Percentiles rank a stretch among this genome's conserved stretches.
These are phyloP conservation scores for Eucalyptus sideroxylon DNA, from an alignment of 345 rosid species.

Conservation along the genomic window DNA sequence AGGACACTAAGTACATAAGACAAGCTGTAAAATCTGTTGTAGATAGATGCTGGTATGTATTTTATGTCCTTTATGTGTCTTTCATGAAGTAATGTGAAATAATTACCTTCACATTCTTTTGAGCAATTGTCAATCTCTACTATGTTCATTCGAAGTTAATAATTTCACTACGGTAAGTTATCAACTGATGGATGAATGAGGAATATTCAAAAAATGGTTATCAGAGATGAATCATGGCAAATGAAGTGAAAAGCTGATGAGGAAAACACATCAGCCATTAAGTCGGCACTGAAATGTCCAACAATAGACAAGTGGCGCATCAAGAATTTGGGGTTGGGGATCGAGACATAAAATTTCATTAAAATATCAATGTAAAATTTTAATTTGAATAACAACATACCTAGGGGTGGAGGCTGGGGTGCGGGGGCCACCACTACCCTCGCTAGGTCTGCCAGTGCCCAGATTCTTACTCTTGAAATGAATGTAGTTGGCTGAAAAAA, in stretches of 20 bases:
- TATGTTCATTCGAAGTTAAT: background rate
- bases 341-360: background rate
- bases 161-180: background rate
- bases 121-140: background rate
- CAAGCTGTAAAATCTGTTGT: background rate
- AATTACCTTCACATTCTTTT: background rate
- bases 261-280: background rate
- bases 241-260: background rate
- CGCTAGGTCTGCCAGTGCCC: background rate
- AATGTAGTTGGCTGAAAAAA: background rate
- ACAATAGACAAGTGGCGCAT: background rate
- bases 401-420: background rate
- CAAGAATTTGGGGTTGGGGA: background rate
- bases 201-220: background rate
- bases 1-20: background rate
- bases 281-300: background rate
- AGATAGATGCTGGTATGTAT: background rate
- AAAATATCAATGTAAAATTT: background rate
- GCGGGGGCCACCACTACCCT: background rate
- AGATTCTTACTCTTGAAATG: background rate
- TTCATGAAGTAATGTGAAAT: background rate
- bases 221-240: background rate
- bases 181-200: background rate
- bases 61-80: background rate
- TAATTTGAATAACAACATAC: background rate